Base-by-base conservation (phyloP, 2,329 filamentous ascomycete genomes). In the Epichloe glyceriae region DNA sequence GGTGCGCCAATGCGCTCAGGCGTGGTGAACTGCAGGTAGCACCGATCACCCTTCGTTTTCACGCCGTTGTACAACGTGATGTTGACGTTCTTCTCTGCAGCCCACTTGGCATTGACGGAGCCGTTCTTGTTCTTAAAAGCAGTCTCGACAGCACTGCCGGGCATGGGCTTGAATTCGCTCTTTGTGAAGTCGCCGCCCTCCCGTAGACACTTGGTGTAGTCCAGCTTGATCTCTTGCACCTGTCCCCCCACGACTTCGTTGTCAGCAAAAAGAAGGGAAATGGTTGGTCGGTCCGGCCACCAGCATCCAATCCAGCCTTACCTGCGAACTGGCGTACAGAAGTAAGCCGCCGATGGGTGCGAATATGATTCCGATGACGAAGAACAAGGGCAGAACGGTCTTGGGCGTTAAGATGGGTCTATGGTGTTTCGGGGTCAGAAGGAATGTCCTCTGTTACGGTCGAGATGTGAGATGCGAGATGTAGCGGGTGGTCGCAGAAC, bases 371-470 rank as follows among this genome's bases (percentile, higher is more conserved):
- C 88, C 90, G 60, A 96, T 83, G 47, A 79, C 79, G 66, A 96
- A 95, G 74, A 96, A 95, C 53, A 96, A 79, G 54, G 89, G 89
- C 35, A 94, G 74, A 37, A 94, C 88, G 44, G 89, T 95, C 72
- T 95, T 95, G 2, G 91, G 91, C 3, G 91, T 97, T 48, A 96
- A 75, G 63, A 97, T 96, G 38, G 91, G 91, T 71, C 88, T 93
- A 63, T 33, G 17, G 20, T 35, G 14, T 34, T n/a, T 46, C 44
- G 33, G 55, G 50, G 67, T 75, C 62, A 75, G 72, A 59, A 59
- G 11, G 49, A 55, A 20, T 55, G 33, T 46, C 40, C 46, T 19
- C 37, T 10, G 46, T n/a, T n/a, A 43, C 2, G 15, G 20, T 11
- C 14, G 46, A 41, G 37, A 26, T 19, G 17, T 19, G 12, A 30